Evolutionary conservation across 2,329 filamentous ascomycete genomes (phyloP), one percentile per base, ranked within the genome.

Genomic region (Truncatella angustata): DNA sequence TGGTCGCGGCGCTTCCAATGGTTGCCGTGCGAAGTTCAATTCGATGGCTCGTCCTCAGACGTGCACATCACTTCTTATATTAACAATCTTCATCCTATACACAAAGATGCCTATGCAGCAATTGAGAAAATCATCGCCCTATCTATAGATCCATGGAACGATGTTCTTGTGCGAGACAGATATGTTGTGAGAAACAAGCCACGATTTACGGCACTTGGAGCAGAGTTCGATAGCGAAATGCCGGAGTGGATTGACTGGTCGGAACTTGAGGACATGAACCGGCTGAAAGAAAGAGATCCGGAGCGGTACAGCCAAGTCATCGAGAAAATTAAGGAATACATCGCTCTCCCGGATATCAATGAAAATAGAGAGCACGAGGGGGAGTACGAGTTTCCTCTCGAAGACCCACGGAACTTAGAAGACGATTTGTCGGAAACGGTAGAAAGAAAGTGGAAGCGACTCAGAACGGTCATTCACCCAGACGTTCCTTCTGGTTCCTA

Each of bases 41-140:
- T 79, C 39, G 60, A 64, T 36, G 53, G 66, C 28, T n/a, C 14
- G 3, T 24, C 28, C 1, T 62, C 69, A 3, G 60, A 54, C 4
- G 66, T 70, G 10, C 70, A 62, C 14, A 74, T 82, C 23, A 67
- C 67, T 3, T 78, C 74, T 56, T 82, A 89, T 63, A 84, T 91
- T 43, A 77, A 79, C 0, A 74, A 81, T n/a, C 72, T 91, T 3
- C 74, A 89, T 4, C 82, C 81, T 3, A 78, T 86, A 1, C 73
- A 91, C 1, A 77, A 80, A 50, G 70, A 77, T 40, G 85, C 90
- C 62, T 90, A 89, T 64, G 75, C 51, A 1, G 57, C 73, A 3
- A 60, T 79, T 10, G 73, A 77, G 49, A 54, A 67, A 21, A 63
- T 78, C 21, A 67, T 78, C n/a, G 59, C 66, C 14, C 63, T 63